These are phyloP conservation scores for Lycium ferocissimum DNA, from an alignment of 257 asterid species.

Conservation along the genomic window DNA sequence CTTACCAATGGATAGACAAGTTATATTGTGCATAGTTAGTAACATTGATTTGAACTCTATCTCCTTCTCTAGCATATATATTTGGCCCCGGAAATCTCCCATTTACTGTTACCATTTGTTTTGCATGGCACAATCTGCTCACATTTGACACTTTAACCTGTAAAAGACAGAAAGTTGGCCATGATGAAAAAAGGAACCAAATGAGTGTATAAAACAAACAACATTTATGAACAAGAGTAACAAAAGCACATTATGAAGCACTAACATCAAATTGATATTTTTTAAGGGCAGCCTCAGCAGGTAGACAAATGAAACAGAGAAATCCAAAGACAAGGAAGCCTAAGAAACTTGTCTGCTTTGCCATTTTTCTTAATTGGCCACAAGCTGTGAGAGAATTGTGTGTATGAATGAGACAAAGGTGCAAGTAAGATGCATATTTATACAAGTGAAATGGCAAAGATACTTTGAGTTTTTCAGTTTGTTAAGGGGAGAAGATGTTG, in stretches of 20 bases:
- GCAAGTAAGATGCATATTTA: background rate
- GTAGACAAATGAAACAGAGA: conserved; percentile 32
- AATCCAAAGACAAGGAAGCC: conserved; percentile 22
- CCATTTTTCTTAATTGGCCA: background rate
- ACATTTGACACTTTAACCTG: conserved; percentile 69
- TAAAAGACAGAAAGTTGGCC: conserved; percentile 19
- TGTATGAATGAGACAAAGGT: background rate
- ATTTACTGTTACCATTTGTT: conserved; percentile 68
- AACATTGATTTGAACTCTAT: conserved; percentile 60
- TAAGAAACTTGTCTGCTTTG: background rate
- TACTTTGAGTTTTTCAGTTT: conserved; percentile 23
- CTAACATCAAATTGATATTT: conserved; percentile 68
- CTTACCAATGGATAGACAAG: conserved; percentile 75
- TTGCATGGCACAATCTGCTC: conserved; percentile 70
- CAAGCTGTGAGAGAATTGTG: background rate
- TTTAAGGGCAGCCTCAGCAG: conserved; percentile 54
- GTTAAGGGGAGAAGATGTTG: conserved; percentile 29
- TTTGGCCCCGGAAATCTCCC: conserved; percentile 60
- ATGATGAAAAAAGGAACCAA: background rate
- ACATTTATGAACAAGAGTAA: background rate
- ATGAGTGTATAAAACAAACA: background rate
- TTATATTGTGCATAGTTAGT: conserved; percentile 69
- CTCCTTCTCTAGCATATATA: conserved; percentile 58
- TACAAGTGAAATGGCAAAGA: conserved; percentile 30
- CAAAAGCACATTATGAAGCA: background rate